Evolutionary conservation across 768 basidiomycete genomes (phyloP).

Genomic region (Pleurotus cornucopiae): DNA sequence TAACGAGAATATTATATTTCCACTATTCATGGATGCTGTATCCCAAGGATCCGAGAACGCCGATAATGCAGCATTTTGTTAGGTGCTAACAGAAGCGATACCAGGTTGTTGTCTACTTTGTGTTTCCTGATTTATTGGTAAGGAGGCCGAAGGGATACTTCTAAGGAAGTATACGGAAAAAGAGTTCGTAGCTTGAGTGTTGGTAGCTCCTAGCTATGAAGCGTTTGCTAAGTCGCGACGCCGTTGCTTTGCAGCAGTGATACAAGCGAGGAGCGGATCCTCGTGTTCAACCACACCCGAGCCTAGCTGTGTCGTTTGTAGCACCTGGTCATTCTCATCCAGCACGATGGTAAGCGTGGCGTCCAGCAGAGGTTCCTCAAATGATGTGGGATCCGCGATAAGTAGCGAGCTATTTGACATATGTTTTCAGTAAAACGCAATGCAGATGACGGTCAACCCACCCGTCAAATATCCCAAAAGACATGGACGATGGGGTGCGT

Average conservation of each 20-base stretch:
- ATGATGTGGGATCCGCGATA: slow-evolving; percentile 81
- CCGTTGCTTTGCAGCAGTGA: slow-evolving; percentile 19
- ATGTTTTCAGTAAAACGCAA: background rate
- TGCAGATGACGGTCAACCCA: slow-evolving; percentile 30
- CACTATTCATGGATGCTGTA: too few relatives aligned
- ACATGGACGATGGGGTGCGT: slow-evolving; percentile 45
- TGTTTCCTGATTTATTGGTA: too few relatives aligned
- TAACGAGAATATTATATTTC: too few relatives aligned
- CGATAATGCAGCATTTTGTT: too few relatives aligned
- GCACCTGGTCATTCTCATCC: slow-evolving; percentile 42
- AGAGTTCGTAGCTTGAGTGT: too few relatives aligned
- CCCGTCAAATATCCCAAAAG: slow-evolving; percentile 84
- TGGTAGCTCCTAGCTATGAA: slow-evolving; percentile 1
- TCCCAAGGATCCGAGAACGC: too few relatives aligned
- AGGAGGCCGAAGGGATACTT: too few relatives aligned
- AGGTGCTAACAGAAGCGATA: too few relatives aligned
- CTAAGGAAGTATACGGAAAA: too few relatives aligned
- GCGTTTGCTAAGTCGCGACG: slow-evolving; percentile 13
- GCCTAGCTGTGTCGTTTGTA: slow-evolving; percentile 55
- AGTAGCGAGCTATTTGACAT: slow-evolving; percentile 46
- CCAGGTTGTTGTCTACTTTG: too few relatives aligned
- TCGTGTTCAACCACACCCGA: slow-evolving; percentile 24
- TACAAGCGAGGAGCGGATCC: slow-evolving; percentile 21
- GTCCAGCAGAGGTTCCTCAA: slow-evolving; percentile 85
- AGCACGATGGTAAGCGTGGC: slow-evolving; percentile 64